These are phyloP conservation scores for Colletotrichum sublineola DNA, from an alignment of 2,329 filamentous ascomycete species.

Conservation along the genomic window DNA sequence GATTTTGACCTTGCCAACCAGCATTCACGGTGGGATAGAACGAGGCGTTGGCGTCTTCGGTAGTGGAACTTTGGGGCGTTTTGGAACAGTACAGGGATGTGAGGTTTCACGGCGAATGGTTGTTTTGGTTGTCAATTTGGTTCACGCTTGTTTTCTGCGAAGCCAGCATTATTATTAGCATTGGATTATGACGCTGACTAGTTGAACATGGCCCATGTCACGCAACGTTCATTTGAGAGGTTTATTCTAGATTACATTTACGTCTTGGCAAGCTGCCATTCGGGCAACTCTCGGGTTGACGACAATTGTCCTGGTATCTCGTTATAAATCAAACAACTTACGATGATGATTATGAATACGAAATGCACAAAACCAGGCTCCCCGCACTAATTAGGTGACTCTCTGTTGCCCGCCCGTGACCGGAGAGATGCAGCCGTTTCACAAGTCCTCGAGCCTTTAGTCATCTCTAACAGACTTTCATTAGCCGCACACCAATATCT, in stretches of 20 bases:
- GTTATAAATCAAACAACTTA: neutral
- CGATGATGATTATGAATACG: neutral
- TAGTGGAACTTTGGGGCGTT: neutral
- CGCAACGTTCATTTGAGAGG: neutral
- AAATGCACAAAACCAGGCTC: conserved; percentile 3
- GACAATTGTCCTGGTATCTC: neutral
- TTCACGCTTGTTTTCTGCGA: neutral
- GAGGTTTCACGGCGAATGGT: neutral
- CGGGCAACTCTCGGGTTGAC: neutral
- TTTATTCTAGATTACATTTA: neutral
- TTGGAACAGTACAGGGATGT: neutral
- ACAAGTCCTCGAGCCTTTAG: neutral
- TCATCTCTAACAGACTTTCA: neutral
- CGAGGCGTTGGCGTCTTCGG: neutral
- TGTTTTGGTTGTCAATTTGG: neutral
- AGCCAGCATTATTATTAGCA: neutral
- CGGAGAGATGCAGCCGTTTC: conserved; percentile 18
- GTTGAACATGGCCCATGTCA: neutral
- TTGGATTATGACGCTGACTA: neutral
- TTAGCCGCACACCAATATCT: neutral
- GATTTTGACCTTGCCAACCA: neutral
- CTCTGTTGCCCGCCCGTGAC: conserved; percentile 33
- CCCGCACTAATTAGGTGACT: conserved; percentile 18
- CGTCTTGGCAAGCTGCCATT: neutral
- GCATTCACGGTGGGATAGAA: conserved; percentile 15